These are phyloP conservation scores for Taphrina flavorubra DNA, from an alignment of 1,139 yeast genomes.

Conservation along the genomic window DNA sequence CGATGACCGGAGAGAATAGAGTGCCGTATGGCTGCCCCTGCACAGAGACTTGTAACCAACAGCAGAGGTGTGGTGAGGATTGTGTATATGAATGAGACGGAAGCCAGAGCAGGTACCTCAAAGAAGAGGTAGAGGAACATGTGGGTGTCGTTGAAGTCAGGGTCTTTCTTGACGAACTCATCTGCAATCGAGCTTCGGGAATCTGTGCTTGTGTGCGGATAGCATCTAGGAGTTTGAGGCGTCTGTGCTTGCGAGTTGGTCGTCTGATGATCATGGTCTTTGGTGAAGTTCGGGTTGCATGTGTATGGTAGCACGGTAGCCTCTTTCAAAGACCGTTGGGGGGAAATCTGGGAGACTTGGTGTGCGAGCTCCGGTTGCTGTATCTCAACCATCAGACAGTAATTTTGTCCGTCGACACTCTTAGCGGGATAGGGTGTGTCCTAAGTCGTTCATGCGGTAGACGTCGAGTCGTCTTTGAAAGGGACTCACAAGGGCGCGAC, in stretches of 20 bases:
- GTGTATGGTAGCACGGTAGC: neutral
- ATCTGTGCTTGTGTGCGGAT: neutral
- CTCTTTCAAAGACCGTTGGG: neutral
- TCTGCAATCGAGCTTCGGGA: conserved; percentile 4
- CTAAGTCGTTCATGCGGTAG: no score
- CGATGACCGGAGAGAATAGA: neutral
- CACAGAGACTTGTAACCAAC: neutral
- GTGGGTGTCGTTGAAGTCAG: neutral
- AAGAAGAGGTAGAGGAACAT: conserved; percentile 1
- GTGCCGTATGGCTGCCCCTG: neutral
- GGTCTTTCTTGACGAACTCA: conserved; percentile 6
- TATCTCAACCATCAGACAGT: no score
- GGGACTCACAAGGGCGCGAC: neutral
- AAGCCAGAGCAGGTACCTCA: neutral
- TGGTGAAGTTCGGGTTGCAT: neutral
- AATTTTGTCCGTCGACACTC: no score
- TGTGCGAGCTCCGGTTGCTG: neutral
- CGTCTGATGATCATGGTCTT: no score
- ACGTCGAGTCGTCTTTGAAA: neutral
- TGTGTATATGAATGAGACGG: conserved; percentile 6
- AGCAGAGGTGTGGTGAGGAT: conserved; percentile 9
- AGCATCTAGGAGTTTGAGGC: no score
- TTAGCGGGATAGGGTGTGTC: no score
- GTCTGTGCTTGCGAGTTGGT: no score
- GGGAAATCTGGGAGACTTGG: neutral